Conservation (phyloP, 169 alveolate genomes). For the Eimeria tenella region DNA sequence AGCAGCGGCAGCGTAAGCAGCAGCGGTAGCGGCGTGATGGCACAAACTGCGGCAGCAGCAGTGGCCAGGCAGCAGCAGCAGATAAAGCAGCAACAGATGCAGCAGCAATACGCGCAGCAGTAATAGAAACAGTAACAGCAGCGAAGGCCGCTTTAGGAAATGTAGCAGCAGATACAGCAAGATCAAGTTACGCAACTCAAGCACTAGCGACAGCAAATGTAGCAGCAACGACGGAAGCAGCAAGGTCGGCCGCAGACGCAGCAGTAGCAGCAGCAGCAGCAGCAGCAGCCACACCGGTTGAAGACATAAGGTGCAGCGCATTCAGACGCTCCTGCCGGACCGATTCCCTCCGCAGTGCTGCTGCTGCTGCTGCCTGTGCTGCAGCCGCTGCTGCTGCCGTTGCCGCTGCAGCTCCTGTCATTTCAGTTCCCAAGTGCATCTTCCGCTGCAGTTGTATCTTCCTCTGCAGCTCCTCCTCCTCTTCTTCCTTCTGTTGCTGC, state of each 20-base stretch:
- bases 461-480: not conserved
- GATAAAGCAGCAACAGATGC: not conserved
- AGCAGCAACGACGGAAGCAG: not conserved
- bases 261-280: constrained; percentile 17
- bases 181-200: too few relatives aligned
- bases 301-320: not conserved
- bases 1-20: not conserved
- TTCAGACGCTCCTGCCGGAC: not conserved
- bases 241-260: not conserved
- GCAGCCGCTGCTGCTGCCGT: not conserved
- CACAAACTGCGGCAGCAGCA: not conserved
- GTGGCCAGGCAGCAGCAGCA: not conserved
- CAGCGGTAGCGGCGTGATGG: not conserved
- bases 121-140: not conserved
- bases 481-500: not conserved
- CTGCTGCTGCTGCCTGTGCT: constrained; percentile 39
- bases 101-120: not conserved
- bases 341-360: not conserved
- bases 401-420: not conserved
- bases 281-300: not conserved
- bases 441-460: not conserved
- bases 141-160: not conserved
- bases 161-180: not conserved
- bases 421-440: not conserved
- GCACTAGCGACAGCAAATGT: not conserved